Percentiles rank a stretch among this genome's conserved stretches.
phyloP scores from a whole-genome alignment of 192 early-diverging fungal species.

The Coemansia sp. region DNA sequence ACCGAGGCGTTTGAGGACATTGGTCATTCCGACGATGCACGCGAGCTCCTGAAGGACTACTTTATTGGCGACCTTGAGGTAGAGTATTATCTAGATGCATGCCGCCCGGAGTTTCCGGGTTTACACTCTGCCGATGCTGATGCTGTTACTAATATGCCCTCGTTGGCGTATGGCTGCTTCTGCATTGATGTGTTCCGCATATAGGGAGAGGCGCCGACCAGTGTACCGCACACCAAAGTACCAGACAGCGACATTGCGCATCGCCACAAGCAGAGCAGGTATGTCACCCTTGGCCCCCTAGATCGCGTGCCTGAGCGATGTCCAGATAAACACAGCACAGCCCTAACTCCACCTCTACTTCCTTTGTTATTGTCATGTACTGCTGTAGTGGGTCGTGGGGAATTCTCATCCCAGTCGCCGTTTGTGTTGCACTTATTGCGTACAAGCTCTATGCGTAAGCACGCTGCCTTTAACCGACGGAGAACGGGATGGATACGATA shows the following conservation, averaged over 20 bases:
- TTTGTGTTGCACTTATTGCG: slow-evolving; percentile 52
- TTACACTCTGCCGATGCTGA: not conserved
- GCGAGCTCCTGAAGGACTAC: slow-evolving; percentile 73
- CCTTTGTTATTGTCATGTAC: not conserved
- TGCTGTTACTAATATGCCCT: not conserved
- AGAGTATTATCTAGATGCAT: not conserved
- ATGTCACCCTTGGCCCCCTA: slow-evolving; percentile 2
- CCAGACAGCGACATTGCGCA: slow-evolving; percentile 13
- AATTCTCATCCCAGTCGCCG: slow-evolving; percentile 55
- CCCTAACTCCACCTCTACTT: not conserved
- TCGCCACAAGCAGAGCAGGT: slow-evolving; percentile 50
- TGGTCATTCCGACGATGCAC: slow-evolving; percentile 95
- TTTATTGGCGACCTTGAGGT: slow-evolving; percentile 72
- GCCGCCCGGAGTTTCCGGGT: not conserved
- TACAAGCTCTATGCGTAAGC: slow-evolving; percentile 55
- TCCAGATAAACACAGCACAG: not conserved
- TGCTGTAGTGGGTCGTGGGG: slow-evolving; percentile 52
- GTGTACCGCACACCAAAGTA: slow-evolving; percentile 1
- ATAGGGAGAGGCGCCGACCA: slow-evolving; percentile 32
- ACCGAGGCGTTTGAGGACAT: slow-evolving; percentile 96
- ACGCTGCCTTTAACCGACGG: not conserved
- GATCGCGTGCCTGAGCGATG: not conserved
- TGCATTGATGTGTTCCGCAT: not conserved
- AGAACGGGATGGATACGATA: not conserved
- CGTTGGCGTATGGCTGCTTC: not conserved